Conservation (phyloP, 345 rosid genomes). For the Nephelium lappaceum region DNA sequence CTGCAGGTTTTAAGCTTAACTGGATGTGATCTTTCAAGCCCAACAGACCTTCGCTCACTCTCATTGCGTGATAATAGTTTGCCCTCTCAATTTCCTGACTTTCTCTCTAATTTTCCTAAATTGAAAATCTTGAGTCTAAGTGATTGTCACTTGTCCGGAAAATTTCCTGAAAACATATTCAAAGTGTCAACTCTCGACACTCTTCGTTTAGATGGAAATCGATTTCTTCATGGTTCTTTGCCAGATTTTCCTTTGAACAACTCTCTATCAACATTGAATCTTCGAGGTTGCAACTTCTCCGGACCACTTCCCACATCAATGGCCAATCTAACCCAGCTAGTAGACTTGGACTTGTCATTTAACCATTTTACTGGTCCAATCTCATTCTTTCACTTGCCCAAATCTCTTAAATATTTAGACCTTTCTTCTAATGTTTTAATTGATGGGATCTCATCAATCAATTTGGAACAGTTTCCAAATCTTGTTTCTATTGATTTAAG, state of each 20-base stretch:
- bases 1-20: constrained; percentile 30
- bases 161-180: constrained; percentile 30
- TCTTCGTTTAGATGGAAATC: constrained; percentile 29
- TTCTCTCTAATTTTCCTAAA: not conserved
- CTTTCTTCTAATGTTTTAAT: no score
- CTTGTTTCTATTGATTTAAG: no score
- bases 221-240: constrained; percentile 23
- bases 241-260: constrained; percentile 8
- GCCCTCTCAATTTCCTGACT: no score
- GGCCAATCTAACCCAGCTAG: no score
- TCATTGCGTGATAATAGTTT: no score
- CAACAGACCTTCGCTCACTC: constrained; percentile 18
- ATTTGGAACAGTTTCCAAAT: no score
- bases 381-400: no score
- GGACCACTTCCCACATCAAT: no score
- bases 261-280: constrained; percentile 31
- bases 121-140: constrained; percentile 28
- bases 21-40: constrained; percentile 29
- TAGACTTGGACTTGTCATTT: no score
- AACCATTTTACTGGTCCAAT: no score
- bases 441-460: no score
- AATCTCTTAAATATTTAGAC: no score
- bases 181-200: constrained; percentile 24
- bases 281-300: not conserved
- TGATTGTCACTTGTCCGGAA: constrained; percentile 24